Base-by-base conservation (phyloP, 1,284 basidiomycete genomes). In the Porphyrellus sp. region DNA sequence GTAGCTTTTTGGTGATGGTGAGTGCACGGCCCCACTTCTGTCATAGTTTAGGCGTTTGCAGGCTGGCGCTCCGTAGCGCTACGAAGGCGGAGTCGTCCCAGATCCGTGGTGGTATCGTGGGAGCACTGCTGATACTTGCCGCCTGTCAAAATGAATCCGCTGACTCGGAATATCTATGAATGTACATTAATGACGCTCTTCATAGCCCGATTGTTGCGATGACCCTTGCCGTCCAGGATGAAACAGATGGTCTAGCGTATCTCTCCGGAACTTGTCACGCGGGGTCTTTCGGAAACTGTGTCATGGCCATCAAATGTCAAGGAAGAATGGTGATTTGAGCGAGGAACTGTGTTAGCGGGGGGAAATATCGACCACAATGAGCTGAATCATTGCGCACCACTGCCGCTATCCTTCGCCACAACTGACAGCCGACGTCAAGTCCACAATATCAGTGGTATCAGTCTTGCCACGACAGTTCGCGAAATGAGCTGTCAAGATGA, bases 291-390 rank as follows among this genome's bases (percentile, higher is more conserved):
- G 50, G 62, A 58, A 61, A 49, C 46, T 35, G 31, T 30, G 49
- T 55, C 55, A 61, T 63, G 61, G 61, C 61, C 58, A 65, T 67
- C 61, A 66, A 62, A 64, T 47, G 65, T 64, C 63, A 68, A 51
- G 49, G 33, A 49, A 50, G 53, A 35, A 61, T 39, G 49, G 50
- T 51, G 46, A 59, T 37, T 24, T 44, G 47, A 40, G 25, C 38
- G 51, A 39, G 28, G 37, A 30, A 39, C 21, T 34, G 37, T 34
- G 28, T 37, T 52, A 43, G 56, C 49, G 49, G 59, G 48, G 54
- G 56, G 39, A 53, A 46, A 54, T 53, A 39, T 41, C 46, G 50
- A 45, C 49, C 50, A 67, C 63, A 64, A 64, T 65, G 63, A 67
- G 58, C 55, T 55, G 24, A 48, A 56, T 51, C 57, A 49, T 43